Percentiles rank a stretch among this genome's conserved stretches.
phyloP scores from a whole-genome alignment of 2,329 filamentous ascomycete species.

The Colletotrichum musicola region DNA sequence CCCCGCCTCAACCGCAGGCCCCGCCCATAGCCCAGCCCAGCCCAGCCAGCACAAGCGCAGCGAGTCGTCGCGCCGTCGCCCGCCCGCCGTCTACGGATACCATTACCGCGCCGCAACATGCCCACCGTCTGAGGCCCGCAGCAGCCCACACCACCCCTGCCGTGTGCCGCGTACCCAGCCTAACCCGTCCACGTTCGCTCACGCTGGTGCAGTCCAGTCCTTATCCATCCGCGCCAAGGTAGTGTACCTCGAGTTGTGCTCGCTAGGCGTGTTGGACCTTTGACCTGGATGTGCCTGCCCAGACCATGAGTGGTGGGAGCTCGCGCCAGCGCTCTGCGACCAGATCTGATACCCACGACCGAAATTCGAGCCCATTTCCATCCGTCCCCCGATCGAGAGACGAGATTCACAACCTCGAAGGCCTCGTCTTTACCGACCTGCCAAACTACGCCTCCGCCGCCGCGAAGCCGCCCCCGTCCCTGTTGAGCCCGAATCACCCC shows the following conservation, averaged over 20 bases:
- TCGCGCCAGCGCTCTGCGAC: constrained; percentile 40
- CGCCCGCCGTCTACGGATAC: not conserved
- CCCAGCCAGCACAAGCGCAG: no score
- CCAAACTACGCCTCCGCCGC: constrained; percentile 9
- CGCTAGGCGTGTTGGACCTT: not conserved
- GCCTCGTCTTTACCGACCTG: constrained; percentile 36
- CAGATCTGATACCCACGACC: constrained; percentile 39
- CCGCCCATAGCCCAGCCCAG: no score
- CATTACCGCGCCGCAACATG: constrained; percentile 23
- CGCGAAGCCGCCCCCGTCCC: not conserved
- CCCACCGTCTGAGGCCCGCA: constrained; percentile 31
- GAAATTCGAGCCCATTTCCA: constrained; percentile 32
- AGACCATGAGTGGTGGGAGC: constrained; percentile 39
- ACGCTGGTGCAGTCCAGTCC: constrained; percentile 17
- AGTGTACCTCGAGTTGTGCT: no score
- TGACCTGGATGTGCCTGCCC: constrained; percentile 22
- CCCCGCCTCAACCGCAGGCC: no score
- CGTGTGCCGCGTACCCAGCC: constrained; percentile 38
- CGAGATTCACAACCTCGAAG: constrained; percentile 41
- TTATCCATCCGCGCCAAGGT: constrained; percentile 18
- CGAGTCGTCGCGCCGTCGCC: no score
- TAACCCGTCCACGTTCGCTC: constrained; percentile 8
- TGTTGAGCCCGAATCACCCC: not conserved
- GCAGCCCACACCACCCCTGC: constrained; percentile 37
- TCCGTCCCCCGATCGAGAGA: constrained; percentile 38